These are phyloP conservation scores for Fonsecaea pugnacius DNA, from an alignment of 2,329 filamentous ascomycete genomes.

Conservation along the genomic window DNA sequence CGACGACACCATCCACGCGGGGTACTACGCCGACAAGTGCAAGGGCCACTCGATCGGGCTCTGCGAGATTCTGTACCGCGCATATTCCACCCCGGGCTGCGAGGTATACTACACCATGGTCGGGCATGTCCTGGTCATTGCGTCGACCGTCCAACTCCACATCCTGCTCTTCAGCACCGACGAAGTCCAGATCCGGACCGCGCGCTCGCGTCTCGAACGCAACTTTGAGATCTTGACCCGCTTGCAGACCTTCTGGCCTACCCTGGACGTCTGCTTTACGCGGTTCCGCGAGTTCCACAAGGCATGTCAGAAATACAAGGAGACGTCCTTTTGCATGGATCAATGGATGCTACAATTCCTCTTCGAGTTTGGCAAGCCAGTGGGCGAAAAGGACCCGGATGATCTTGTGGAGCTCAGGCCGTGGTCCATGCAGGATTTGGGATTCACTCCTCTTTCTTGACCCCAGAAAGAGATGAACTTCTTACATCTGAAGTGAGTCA, in stretches of 20 bases:
- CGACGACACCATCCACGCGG: constrained; percentile 23
- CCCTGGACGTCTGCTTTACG: constrained; percentile 46
- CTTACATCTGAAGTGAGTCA: not conserved
- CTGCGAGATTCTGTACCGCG: constrained; percentile 49
- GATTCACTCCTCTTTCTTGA: constrained; percentile 14
- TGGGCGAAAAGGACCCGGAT: constrained; percentile 29
- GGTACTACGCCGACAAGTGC: constrained; percentile 46
- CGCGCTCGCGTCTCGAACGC: constrained; percentile 46
- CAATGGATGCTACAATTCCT: constrained; percentile 50
- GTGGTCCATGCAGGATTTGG: constrained; percentile 30
- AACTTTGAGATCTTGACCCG: constrained; percentile 54
- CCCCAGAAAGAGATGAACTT: not conserved
- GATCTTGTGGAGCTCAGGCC: constrained; percentile 26
- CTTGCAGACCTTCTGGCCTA: constrained; percentile 50
- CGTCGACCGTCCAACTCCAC: constrained; percentile 55
- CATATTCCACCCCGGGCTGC: constrained; percentile 45
- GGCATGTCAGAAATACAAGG: constrained; percentile 46
- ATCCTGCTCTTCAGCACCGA: constrained; percentile 50
- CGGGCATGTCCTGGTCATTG: constrained; percentile 54
- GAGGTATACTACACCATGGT: constrained; percentile 53
- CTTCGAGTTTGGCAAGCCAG: constrained; percentile 32
- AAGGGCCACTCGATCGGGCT: constrained; percentile 48
- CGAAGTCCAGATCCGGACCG: constrained; percentile 44
- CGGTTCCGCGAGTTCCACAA: constrained; percentile 51
- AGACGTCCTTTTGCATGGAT: constrained; percentile 49